These are phyloP conservation scores for Achaetomiella virescens DNA, from an alignment of 495 filamentous ascomycete genomes.

Conservation along the genomic window DNA sequence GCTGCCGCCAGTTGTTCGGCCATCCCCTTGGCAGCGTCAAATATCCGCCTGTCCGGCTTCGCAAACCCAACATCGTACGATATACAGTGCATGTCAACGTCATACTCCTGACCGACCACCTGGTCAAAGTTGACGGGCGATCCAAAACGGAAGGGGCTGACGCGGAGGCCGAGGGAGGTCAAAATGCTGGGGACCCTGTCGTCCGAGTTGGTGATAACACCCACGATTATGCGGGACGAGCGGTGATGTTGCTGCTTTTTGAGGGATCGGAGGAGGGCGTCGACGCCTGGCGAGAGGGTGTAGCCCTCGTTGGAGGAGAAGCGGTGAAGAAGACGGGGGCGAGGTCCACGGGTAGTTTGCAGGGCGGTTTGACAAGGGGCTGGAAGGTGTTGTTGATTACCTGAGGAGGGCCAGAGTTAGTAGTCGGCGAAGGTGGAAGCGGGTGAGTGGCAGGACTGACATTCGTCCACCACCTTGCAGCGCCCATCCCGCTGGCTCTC, in stretches of 20 bases:
- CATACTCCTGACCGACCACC: conserved; percentile 17
- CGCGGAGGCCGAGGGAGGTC: conserved; percentile 52
- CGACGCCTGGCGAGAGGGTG: conserved; percentile 48
- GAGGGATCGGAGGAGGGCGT: conserved; percentile 46
- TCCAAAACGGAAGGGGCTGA: conserved; percentile 34
- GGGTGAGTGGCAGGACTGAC: conserved; percentile 30
- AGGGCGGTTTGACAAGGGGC: conserved; percentile 12
- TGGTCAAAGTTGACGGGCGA: neutral
- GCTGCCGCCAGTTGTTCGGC: conserved; percentile 16
- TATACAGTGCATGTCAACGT: conserved; percentile 61
- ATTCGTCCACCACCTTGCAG: conserved; percentile 66
- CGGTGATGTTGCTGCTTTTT: conserved; percentile 7
- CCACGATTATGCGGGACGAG: conserved; percentile 43
- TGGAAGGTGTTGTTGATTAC: conserved; percentile 37
- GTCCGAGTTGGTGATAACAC: conserved; percentile 74
- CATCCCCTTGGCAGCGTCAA: conserved; percentile 50
- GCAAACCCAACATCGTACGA: conserved; percentile 67
- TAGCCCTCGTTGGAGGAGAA: conserved; percentile 63
- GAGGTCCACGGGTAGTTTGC: conserved; percentile 41
- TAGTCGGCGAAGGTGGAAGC: neutral
- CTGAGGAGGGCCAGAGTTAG: conserved; percentile 2
- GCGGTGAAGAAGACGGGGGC: conserved; percentile 48
- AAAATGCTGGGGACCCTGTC: conserved; percentile 59
- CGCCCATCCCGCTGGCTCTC: conserved; percentile 47
- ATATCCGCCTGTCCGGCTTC: conserved; percentile 62